These are phyloP conservation scores for Erodium moschatum DNA, from an alignment of 441 rosid species.

Conservation along the genomic window DNA sequence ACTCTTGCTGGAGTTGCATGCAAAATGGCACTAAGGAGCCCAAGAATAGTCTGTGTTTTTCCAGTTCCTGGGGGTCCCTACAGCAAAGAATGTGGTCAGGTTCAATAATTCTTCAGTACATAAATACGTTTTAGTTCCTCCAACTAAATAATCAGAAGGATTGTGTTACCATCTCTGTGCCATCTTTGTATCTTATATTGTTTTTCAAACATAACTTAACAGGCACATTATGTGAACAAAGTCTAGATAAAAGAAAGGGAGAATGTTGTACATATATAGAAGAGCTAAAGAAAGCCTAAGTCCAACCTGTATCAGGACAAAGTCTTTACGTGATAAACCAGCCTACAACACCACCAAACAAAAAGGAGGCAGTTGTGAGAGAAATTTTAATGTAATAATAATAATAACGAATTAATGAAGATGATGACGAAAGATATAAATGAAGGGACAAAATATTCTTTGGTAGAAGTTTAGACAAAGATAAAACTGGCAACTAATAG, in stretches of 20 bases:
- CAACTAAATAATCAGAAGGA: too few species aligned
- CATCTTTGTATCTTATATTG: too few species aligned
- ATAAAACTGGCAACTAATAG: neutral
- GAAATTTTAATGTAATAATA: neutral
- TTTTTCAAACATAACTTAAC: too few species aligned
- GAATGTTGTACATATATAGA: constrained; percentile 13
- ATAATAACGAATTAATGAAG: neutral
- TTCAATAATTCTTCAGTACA: neutral
- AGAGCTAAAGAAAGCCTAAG: constrained; percentile 17
- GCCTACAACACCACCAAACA: constrained; percentile 41
- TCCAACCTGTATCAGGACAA: constrained; percentile 84
- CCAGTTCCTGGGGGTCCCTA: constrained; percentile 99
- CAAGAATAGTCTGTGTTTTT: constrained; percentile 92
- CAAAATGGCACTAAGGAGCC: constrained; percentile 84
- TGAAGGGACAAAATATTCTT: neutral
- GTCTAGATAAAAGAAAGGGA: too few species aligned
- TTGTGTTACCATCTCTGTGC: too few species aligned
- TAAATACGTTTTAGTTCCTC: neutral
- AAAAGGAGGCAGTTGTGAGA: neutral
- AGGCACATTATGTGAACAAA: too few species aligned
- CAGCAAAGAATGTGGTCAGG: constrained; percentile 19
- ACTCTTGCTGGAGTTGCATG: constrained; percentile 84
- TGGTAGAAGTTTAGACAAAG: constrained; percentile 5
- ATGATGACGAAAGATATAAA: neutral
- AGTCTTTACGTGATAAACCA: constrained; percentile 69